Conservation (phyloP, 768 basidiomycete genomes). For the Trametes cingulata region DNA sequence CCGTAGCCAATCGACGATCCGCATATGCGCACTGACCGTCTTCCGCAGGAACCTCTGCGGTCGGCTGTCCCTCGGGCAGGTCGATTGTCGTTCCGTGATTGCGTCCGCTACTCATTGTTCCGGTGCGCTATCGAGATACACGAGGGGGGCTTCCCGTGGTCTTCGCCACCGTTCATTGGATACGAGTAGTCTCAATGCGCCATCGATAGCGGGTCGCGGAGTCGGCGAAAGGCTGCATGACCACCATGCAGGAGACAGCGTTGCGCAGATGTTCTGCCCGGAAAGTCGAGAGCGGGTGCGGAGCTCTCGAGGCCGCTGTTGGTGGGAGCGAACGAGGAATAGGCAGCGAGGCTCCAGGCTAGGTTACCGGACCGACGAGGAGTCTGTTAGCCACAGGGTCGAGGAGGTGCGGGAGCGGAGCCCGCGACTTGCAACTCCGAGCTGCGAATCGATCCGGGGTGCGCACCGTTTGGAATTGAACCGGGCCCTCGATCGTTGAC, state of each 20-base stretch:
- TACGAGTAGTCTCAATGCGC: background rate
- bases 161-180: background rate
- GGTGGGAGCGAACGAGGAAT: background rate
- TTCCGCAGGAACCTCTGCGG: background rate
- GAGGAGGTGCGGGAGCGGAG: background rate
- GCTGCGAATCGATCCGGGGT: background rate
- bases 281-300: background rate
- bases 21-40: no score
- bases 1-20: no score
- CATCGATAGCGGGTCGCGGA: constrained; percentile 16
- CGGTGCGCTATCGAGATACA: background rate
- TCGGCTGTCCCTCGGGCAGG: background rate
- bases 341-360: background rate
- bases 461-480: constrained; percentile 4
- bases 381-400: background rate
- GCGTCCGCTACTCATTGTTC: background rate
- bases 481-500: background rate
- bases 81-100: background rate
- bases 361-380: constrained; percentile 2
- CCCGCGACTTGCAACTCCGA: constrained; percentile 12
- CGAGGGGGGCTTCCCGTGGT: background rate
- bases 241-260: background rate
- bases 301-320: background rate
- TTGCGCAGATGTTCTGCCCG: background rate
- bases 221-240: background rate